Conservation (phyloP, 2,329 filamentous ascomycete genomes). For the Zasmidium citrigriseum region DNA sequence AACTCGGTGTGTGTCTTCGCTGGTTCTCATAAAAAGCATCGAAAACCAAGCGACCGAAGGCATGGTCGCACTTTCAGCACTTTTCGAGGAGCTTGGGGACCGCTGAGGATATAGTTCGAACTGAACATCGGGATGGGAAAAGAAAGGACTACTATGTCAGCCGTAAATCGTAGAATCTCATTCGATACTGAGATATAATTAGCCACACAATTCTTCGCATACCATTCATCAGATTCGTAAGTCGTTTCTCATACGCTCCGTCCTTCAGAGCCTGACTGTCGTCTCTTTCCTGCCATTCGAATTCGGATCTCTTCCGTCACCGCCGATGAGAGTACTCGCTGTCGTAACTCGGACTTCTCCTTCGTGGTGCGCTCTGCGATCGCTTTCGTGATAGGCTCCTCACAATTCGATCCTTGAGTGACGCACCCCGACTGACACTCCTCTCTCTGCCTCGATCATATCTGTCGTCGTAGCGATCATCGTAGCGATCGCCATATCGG, state of each 20-base stretch:
- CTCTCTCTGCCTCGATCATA: not conserved
- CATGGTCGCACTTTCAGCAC: too few relatives aligned
- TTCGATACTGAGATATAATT: not conserved
- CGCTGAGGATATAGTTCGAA: too few relatives aligned
- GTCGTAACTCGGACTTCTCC: slow-evolving; percentile 6
- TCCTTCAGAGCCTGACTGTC: not conserved
- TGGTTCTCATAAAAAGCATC: too few relatives aligned
- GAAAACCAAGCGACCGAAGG: too few relatives aligned
- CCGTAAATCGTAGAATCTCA: too few relatives aligned
- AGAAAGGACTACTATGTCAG: too few relatives aligned
- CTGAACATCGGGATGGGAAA: too few relatives aligned
- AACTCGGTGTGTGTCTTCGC: too few relatives aligned
- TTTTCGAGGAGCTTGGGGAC: too few relatives aligned
- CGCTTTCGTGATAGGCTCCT: not conserved
- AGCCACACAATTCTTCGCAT: not conserved
- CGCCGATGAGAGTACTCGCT: slow-evolving; percentile 5
- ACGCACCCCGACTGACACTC: not conserved
- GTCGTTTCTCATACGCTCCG: not conserved
- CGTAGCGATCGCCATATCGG: not conserved
- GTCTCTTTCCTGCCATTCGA: not conserved
- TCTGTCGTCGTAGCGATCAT: not conserved
- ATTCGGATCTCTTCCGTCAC: not conserved
- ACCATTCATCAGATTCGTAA: not conserved
- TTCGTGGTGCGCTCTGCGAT: slow-evolving; percentile 3
- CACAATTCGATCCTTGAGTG: slow-evolving; percentile 1